Conservation (phyloP, 345 rosid genomes). For the Angophora floribunda region DNA sequence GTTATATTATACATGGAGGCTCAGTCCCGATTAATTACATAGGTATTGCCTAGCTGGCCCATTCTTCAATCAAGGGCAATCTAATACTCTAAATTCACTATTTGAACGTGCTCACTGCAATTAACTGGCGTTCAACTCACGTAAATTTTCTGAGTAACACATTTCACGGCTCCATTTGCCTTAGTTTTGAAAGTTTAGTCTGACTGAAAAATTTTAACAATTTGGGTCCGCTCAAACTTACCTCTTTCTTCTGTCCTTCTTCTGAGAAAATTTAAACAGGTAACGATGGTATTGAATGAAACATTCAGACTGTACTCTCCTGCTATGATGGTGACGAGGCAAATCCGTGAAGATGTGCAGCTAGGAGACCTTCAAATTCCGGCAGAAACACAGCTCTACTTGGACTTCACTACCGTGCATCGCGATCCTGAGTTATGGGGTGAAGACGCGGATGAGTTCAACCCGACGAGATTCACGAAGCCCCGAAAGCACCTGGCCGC, state of each 20-base stretch:
- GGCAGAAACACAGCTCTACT: conserved; percentile 37
- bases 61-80: not conserved
- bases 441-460: conserved; percentile 51
- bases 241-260: not conserved
- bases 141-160: not conserved
- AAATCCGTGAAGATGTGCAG: conserved; percentile 21
- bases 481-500: conserved; percentile 26
- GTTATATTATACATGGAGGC: not conserved
- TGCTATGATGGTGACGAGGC: conserved; percentile 27
- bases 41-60: not conserved
- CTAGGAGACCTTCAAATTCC: conserved; percentile 54
- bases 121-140: not conserved
- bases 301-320: conserved; percentile 72
- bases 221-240: not conserved
- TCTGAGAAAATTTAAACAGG: conserved; percentile 14
- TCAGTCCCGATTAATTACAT: not conserved
- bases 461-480: conserved; percentile 42
- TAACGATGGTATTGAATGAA: conserved; percentile 55
- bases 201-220: not conserved
- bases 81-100: not conserved
- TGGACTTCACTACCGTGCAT: conserved; percentile 40
- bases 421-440: conserved; percentile 70
- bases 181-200: not conserved
- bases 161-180: not conserved
- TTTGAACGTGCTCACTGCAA: not conserved